phyloP scores from a whole-genome alignment of 345 rosid genomes.

The Trapa incisa region DNA sequence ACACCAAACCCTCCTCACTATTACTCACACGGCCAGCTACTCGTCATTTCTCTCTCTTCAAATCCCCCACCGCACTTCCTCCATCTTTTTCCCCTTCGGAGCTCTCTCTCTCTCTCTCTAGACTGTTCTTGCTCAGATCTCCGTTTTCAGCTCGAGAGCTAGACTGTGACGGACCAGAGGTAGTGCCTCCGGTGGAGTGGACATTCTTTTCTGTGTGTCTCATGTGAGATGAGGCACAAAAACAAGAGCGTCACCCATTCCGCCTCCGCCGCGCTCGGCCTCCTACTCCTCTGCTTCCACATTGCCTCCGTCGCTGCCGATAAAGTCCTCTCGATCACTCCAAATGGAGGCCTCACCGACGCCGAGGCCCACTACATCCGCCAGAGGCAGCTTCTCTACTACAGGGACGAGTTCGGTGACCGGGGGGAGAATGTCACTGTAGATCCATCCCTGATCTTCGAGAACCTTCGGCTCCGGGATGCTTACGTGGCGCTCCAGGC shows the following conservation, averaged over 20 bases:
- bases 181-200: slow-evolving; percentile 14
- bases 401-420: slow-evolving; percentile 76
- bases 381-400: slow-evolving; percentile 83
- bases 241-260: slow-evolving; percentile 6
- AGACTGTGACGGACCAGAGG: neutral
- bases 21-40: neutral
- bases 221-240: slow-evolving; percentile 67
- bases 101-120: slow-evolving; percentile 5
- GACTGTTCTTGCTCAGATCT: neutral
- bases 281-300: slow-evolving; percentile 12
- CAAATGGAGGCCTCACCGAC: slow-evolving; percentile 44
- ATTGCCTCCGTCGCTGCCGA: neutral
- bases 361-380: slow-evolving; percentile 49
- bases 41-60: slow-evolving; percentile 19
- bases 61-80: neutral
- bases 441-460: slow-evolving; percentile 55
- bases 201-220: slow-evolving; percentile 26
- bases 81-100: neutral
- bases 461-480: slow-evolving; percentile 37
- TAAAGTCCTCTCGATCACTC: slow-evolving; percentile 12
- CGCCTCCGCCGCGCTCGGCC: slow-evolving; percentile 6
- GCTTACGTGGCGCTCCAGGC: slow-evolving; percentile 85
- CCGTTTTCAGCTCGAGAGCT: neutral
- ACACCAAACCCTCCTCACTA: no score
- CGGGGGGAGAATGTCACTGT: slow-evolving; percentile 70